Evolutionary conservation across 2,329 filamentous ascomycete genomes (phyloP).

Genomic region (Sporothrix brunneoviolacea): DNA sequence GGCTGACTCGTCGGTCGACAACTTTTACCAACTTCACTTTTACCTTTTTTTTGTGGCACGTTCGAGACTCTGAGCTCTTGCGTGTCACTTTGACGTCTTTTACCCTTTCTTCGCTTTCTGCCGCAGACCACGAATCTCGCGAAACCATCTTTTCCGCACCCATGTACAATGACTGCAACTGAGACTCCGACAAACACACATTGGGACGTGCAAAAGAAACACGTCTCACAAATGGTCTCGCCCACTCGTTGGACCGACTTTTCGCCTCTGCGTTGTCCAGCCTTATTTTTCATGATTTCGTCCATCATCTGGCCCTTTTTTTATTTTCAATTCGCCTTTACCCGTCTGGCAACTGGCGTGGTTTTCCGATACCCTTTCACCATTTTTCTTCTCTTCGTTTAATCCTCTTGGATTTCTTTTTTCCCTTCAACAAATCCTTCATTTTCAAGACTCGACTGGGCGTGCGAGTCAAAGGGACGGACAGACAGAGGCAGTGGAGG

Average conservation of each 20-base stretch:
- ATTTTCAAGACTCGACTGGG: slow-evolving; percentile 9
- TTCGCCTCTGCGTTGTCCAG: background rate
- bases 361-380: slow-evolving; percentile 14
- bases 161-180: no score
- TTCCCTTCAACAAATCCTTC: background rate
- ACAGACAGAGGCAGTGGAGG: background rate
- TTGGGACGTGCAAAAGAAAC: no score
- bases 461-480: slow-evolving; percentile 8
- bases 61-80: no score
- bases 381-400: background rate
- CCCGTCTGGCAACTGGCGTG: background rate
- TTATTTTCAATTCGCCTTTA: slow-evolving; percentile 1
- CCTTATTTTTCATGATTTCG: background rate
- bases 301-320: background rate
- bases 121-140: no score
- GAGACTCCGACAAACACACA: no score
- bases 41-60: background rate
- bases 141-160: background rate
- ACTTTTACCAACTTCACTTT: background rate
- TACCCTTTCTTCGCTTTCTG: background rate
- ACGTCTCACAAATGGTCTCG: no score
- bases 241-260: background rate
- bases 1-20: no score
- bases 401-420: background rate
- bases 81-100: no score